These are phyloP conservation scores for Nakazawaea populi DNA, from an alignment of 805 yeast species.

Conservation along the genomic window DNA sequence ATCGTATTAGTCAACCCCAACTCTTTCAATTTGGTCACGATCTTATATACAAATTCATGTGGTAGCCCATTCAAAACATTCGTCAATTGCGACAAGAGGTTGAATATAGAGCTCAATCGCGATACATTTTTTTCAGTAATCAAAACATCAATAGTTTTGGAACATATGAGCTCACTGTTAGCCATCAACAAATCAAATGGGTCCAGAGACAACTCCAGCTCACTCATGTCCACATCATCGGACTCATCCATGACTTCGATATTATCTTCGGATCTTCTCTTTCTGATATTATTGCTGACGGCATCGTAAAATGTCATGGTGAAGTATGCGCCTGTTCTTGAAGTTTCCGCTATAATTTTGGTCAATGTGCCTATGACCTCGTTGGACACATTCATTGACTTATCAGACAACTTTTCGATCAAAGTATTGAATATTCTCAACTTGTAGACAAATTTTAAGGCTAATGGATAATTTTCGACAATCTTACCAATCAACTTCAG, in stretches of 20 bases:
- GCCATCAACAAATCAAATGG: conserved; percentile 17
- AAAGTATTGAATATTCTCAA: conserved; percentile 23
- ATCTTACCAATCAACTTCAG: conserved; percentile 34
- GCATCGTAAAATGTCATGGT: conserved; percentile 20
- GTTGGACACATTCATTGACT: conserved; percentile 42
- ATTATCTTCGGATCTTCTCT: conserved; percentile 11
- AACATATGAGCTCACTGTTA: conserved; percentile 14
- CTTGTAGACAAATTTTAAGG: conserved; percentile 28
- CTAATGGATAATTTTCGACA: conserved; percentile 30
- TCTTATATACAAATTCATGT: conserved; percentile 14
- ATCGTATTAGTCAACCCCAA: conserved; percentile 16
- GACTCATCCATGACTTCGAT: not conserved
- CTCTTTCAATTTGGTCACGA: conserved; percentile 14
- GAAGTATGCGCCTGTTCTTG: conserved; percentile 25
- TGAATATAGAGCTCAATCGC: conserved; percentile 15
- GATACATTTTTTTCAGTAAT: conserved; percentile 11
- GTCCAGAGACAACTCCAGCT: conserved; percentile 21
- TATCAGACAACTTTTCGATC: conserved; percentile 32
- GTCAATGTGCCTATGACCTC: conserved; percentile 42
- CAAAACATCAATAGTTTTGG: conserved; percentile 12
- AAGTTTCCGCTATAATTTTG: conserved; percentile 28
- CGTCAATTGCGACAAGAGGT: conserved; percentile 20
- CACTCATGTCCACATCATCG: conserved; percentile 12
- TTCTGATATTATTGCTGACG: conserved; percentile 16
- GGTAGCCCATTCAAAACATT: conserved; percentile 18